These are phyloP conservation scores for Aspergillus sp. DNA, from an alignment of 2,329 filamentous ascomycete genomes.

Conservation along the genomic window DNA sequence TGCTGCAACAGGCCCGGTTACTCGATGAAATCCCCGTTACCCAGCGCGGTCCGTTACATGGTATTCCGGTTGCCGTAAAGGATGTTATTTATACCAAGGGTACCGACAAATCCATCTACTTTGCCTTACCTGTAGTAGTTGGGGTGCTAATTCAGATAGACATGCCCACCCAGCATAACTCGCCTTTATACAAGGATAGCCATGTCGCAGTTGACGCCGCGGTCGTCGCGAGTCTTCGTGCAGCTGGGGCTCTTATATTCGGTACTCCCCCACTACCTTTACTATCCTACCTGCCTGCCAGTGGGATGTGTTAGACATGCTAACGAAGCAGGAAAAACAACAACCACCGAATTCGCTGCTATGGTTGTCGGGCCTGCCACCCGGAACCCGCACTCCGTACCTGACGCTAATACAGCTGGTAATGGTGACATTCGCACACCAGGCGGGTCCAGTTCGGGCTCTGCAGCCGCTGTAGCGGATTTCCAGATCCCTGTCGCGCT, in stretches of 20 bases:
- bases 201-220: conserved; percentile 3
- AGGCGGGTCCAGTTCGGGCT: conserved; percentile 67
- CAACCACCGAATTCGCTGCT: conserved; percentile 14
- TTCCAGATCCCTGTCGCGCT: conserved; percentile 61
- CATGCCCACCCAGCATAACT: conserved; percentile 14
- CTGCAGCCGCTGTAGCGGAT: conserved; percentile 65
- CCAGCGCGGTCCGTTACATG: conserved; percentile 57
- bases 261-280: conserved; percentile 1
- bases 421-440: conserved; percentile 49
- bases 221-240: conserved; percentile 1
- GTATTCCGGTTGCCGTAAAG: conserved; percentile 59
- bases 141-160: neutral
- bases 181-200: conserved; percentile 10
- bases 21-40: conserved; percentile 52
- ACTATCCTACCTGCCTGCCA: too few species aligned
- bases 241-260: conserved; percentile 13
- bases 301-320: too few species aligned
- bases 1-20: conserved; percentile 47
- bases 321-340: conserved; percentile 13
- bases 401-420: conserved; percentile 23
- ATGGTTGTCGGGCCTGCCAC: conserved; percentile 33
- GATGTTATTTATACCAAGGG: conserved; percentile 60
- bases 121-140: too few species aligned
- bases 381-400: conserved; percentile 54
- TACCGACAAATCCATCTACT: too few species aligned